phyloP scores from a whole-genome alignment of 164 flowering plant species.

The Litsea cubeba region DNA sequence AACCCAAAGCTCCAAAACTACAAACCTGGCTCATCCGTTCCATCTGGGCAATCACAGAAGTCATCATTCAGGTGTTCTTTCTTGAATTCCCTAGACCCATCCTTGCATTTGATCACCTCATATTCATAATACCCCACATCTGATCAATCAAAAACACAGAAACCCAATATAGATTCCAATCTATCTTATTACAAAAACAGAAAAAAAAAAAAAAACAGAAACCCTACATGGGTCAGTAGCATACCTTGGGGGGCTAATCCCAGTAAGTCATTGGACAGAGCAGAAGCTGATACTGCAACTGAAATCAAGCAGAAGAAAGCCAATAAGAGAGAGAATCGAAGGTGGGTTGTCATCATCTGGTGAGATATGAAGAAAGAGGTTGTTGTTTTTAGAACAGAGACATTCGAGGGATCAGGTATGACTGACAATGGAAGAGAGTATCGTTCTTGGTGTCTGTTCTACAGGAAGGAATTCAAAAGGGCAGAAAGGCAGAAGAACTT shows the following conservation, averaged over 20 bases:
- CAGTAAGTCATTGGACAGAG: constrained; percentile 26
- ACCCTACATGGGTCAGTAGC: background rate
- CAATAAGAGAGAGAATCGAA: constrained; percentile 9
- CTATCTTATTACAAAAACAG: background rate
- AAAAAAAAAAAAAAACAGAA: background rate
- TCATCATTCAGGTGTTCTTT: constrained; percentile 78
- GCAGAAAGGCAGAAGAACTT: no score
- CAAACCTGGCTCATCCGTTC: constrained; percentile 87
- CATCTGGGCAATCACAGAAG: constrained; percentile 86
- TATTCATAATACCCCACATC: constrained; percentile 62
- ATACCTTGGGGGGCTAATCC: constrained; percentile 60
- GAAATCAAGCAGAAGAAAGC: constrained; percentile 11
- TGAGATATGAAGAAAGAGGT: background rate
- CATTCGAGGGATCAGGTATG: no score
- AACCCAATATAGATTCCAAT: background rate
- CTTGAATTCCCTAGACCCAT: constrained; percentile 65
- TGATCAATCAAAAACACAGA: constrained; percentile 18
- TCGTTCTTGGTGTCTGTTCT: no score
- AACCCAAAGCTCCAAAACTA: background rate
- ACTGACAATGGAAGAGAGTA: no score
- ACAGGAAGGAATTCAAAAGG: no score
- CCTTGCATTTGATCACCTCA: constrained; percentile 56
- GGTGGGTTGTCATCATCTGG: background rate
- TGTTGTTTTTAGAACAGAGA: no score
- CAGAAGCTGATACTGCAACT: constrained; percentile 28